Base-by-base conservation (phyloP, 768 basidiomycete species). In the Bullera alba region DNA sequence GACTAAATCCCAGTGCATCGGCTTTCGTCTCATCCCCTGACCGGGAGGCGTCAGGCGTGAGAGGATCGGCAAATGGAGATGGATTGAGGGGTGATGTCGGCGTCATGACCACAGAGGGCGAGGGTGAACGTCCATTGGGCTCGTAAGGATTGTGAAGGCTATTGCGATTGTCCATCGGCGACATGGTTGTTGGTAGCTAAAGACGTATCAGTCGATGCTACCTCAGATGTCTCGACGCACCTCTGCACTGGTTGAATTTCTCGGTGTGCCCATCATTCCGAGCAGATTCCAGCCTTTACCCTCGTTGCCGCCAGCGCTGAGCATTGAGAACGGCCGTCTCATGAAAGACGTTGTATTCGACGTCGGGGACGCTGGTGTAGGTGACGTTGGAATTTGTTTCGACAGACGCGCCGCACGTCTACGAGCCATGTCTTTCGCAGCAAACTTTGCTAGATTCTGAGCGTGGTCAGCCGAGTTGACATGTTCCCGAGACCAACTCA, bases 371-470 rank as follows among this genome's bases (percentile, higher is more conserved):
- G 52, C 49, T 7, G 60, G 54, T n/a, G 39, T 23, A 15, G 56
- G 56, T 22, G 50, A 50, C 5, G 53, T 2, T 26, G 51, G 54
- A 10, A 59, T n/a, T 43, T 49, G 36, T 25, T 59, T 45, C 8
- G 61, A 63, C 16, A 61, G 48, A 30, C 65, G 32, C 1, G 61
- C 59, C 10, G 66, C 66, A 35, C 56, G 47, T 10, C 63, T 44
- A 15, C 58, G 51, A 1, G 66, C 65, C 56, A 54, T 51, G 43
- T 67, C 63, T 19, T 57, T 52, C 7, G 62, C 63, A 19, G 66
- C 66, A 26, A 62, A 61, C 23, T 50, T 42, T 28, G 66, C 60
- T n/a, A 68, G 61, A 26, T 62, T 65, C 63, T 67, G 36, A 17
- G 2, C 7, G 34, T 43, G 42, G 51, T 53, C 29, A 15, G 26